Conservation (phyloP, 306 rosid genomes). For the Albizia julibrissin region DNA sequence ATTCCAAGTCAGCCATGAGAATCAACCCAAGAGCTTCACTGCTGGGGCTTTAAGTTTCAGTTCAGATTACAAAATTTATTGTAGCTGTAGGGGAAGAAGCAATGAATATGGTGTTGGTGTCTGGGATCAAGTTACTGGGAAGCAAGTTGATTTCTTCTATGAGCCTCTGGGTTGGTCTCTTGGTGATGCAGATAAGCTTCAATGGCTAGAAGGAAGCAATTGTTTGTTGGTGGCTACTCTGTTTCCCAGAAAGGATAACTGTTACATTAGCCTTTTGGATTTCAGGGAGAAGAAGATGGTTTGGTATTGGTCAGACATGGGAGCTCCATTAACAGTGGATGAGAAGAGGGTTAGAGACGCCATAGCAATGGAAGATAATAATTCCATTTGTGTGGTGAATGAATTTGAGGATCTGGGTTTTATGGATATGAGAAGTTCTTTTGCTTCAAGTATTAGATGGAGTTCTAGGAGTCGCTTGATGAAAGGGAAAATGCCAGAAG, state of each 20-base stretch:
- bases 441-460: constrained; percentile 79
- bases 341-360: constrained; percentile 90
- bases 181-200: constrained; percentile 95
- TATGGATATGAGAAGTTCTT: constrained; percentile 72
- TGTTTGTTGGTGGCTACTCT: constrained; percentile 82
- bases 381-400: constrained; percentile 85
- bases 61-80: constrained; percentile 66
- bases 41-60: constrained; percentile 90
- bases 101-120: constrained; percentile 94
- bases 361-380: constrained; percentile 80
- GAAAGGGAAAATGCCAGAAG: constrained; percentile 88
- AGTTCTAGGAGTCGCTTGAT: constrained; percentile 84
- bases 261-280: constrained; percentile 88
- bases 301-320: constrained; percentile 91
- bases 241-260: constrained; percentile 92
- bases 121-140: constrained; percentile 90
- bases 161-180: constrained; percentile 89
- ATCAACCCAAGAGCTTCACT: constrained; percentile 77
- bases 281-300: constrained; percentile 88
- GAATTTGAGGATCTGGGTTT: constrained; percentile 92
- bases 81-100: constrained; percentile 87
- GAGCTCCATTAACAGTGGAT: constrained; percentile 62
- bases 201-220: constrained; percentile 76
- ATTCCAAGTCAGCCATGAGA: constrained; percentile 77
- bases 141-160: constrained; percentile 78